These are phyloP conservation scores for Pleurotus cornucopiae DNA, from an alignment of 768 basidiomycete genomes.

Conservation along the genomic window DNA sequence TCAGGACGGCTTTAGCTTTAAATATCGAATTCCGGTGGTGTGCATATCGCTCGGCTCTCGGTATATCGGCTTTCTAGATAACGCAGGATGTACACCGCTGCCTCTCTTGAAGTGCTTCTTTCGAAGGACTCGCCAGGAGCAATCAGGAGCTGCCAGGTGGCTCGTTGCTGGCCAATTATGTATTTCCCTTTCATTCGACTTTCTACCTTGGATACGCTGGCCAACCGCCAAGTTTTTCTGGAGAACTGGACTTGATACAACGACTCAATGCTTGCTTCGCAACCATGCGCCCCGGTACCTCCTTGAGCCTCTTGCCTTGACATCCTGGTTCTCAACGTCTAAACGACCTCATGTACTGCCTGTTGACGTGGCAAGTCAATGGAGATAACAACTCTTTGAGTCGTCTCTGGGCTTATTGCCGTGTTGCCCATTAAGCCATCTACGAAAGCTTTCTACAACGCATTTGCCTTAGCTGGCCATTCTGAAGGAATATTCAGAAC, in stretches of 20 bases:
- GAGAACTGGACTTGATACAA: background rate
- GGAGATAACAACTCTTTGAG: slow-evolving; percentile 4
- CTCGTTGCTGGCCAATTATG: background rate
- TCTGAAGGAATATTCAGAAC: background rate
- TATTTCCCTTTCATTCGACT: background rate
- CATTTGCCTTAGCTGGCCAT: background rate
- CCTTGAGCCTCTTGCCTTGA: background rate
- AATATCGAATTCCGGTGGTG: too few relatives aligned
- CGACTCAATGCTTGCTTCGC: background rate
- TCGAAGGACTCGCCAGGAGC: too few relatives aligned
- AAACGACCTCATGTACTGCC: slow-evolving; percentile 1
- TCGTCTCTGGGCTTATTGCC: background rate
- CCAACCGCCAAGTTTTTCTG: background rate
- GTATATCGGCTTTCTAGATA: too few relatives aligned
- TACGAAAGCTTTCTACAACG: background rate
- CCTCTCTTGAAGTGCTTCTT: too few relatives aligned
- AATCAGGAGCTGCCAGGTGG: background rate
- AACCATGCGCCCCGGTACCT: background rate
- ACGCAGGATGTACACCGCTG: too few relatives aligned
- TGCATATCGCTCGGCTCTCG: too few relatives aligned
- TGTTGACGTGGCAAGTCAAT: slow-evolving; percentile 5
- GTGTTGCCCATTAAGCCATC: background rate
- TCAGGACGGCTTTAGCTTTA: too few relatives aligned
- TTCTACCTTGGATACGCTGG: background rate
- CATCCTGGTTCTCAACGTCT: background rate